Evolutionary conservation across 176 grass and related monocot species (phyloP).

Genomic region (bread wheat (Triticum aestivum)): IWGSC_CS_RefSeq_v2.1 NC_057809.1:598991717-598992216

Average conservation of each 20-base stretch:
- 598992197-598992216: constrained; percentile 32
- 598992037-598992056: constrained; percentile 20
- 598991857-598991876: too few species aligned
- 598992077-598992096: background rate
- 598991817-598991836: too few species aligned
- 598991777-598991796: constrained; percentile 3
- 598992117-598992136: constrained; percentile 56
- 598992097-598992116: constrained; percentile 72
- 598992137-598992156: constrained; percentile 47
- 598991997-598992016: constrained; percentile 57
- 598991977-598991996: constrained; percentile 53
- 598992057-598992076: background rate
- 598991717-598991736: constrained; percentile 57
- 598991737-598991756: constrained; percentile 63
- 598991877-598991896: too few species aligned
- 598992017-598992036: constrained; percentile 77
- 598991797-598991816: background rate
- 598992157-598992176: constrained; percentile 59
- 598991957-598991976: constrained; percentile 50
- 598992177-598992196: constrained; percentile 19
- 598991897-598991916: background rate
- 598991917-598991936: background rate
- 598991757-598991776: constrained; percentile 68
- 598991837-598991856: background rate
- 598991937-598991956: constrained; percentile 48